A percentile compares a stretch with the other conserved stretches of the same genome.
These are phyloP conservation scores for Coemansia sp. DNA, from an alignment of 192 early-diverging fungal species.

Conservation along the genomic window DNA sequence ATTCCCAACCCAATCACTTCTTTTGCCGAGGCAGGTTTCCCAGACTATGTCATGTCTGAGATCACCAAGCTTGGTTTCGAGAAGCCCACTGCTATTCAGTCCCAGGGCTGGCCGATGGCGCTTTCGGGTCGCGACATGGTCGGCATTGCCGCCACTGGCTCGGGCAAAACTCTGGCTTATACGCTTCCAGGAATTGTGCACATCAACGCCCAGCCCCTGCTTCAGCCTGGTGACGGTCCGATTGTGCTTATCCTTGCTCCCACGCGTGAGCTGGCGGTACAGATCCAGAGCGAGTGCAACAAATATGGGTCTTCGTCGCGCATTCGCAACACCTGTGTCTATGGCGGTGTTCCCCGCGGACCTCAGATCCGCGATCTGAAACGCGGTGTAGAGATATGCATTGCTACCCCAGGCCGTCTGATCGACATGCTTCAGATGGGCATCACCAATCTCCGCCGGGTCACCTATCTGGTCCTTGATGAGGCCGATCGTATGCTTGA, in stretches of 20 bases:
- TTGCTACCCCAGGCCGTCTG: constrained; percentile 96
- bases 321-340: constrained; percentile 93
- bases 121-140: constrained; percentile 93
- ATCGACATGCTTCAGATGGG: constrained; percentile 94
- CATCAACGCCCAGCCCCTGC: constrained; percentile 94
- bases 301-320: constrained; percentile 87
- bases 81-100: constrained; percentile 90
- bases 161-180: constrained; percentile 95
- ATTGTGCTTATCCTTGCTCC: constrained; percentile 95
- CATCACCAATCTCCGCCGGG: constrained; percentile 87
- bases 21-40: constrained; percentile 92
- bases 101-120: constrained; percentile 99
- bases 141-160: constrained; percentile 84
- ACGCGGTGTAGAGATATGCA: constrained; percentile 91
- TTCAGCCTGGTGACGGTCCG: constrained; percentile 92
- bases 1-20: constrained; percentile 88
- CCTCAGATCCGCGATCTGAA: constrained; percentile 85
- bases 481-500: constrained; percentile 99
- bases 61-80: constrained; percentile 82
- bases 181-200: constrained; percentile 95
- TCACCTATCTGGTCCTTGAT: constrained; percentile 96
- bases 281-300: constrained; percentile 93
- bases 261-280: constrained; percentile 95
- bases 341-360: constrained; percentile 92
- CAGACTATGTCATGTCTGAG: constrained; percentile 87